phyloP scores from a whole-genome alignment of 1,139 yeast species.

The Magnusiomyces sp. region DNA sequence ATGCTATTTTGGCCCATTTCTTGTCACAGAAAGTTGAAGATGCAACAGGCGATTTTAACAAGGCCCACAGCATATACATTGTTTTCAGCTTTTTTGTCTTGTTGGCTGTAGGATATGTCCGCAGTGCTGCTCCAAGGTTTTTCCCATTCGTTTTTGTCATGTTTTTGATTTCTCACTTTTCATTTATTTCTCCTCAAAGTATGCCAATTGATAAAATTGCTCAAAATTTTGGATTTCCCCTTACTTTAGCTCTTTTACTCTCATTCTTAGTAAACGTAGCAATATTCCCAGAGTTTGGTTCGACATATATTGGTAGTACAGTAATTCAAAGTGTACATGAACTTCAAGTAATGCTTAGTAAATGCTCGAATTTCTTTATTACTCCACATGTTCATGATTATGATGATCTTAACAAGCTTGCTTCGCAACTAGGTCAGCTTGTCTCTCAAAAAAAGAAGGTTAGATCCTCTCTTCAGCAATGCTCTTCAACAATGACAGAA shows the following conservation, averaged over 20 bases:
- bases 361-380: constrained; percentile 35
- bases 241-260: constrained; percentile 39
- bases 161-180: constrained; percentile 42
- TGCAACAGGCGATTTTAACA: constrained; percentile 19
- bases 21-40: constrained; percentile 32
- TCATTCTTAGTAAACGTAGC: constrained; percentile 36
- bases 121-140: constrained; percentile 40
- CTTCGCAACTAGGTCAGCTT: constrained; percentile 16
- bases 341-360: constrained; percentile 34
- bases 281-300: constrained; percentile 45
- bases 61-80: constrained; percentile 38
- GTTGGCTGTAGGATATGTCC: constrained; percentile 41
- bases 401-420: constrained; percentile 5
- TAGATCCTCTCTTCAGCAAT: constrained; percentile 30
- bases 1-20: constrained; percentile 36
- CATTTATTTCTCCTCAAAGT: constrained; percentile 33
- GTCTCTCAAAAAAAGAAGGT: constrained; percentile 20
- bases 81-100: constrained; percentile 40
- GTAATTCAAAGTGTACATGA: constrained; percentile 36
- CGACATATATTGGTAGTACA: constrained; percentile 40
- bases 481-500: constrained; percentile 38
- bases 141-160: constrained; percentile 40
- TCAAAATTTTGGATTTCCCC: constrained; percentile 36
- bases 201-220: constrained; percentile 30
- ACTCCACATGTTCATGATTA: constrained; percentile 18